Evolutionary conservation across 768 basidiomycete species (phyloP), one percentile per base, ranked within the genome.

Genomic region (Lactarius evosmus): DNA sequence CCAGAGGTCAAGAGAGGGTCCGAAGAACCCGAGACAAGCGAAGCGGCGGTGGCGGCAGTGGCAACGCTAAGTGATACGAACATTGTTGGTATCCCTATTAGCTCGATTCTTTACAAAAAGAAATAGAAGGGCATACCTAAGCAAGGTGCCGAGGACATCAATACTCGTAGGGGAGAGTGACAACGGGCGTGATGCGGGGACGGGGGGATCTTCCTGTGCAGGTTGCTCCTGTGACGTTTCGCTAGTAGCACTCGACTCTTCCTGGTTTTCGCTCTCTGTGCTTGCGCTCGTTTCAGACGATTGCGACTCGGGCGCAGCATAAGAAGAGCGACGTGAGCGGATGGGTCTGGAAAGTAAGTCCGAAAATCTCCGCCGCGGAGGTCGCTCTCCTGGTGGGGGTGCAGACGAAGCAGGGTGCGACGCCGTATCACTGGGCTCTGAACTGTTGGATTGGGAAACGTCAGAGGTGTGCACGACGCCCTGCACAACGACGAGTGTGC

Each of bases 41-140:
- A 93, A 8, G 89, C 90, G 1, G 92, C 91, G 1, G 91, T 93
- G n/a, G 92, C 92, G 11, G 92, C 89, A n/a, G 92, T 91, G 4
- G 92, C 92, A 34, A 93, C 92, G 69, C 92, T 90, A 66, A 55
- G 72, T 22, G 19, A 30, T 29, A 17, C 14, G 25, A 54, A 54
- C n/a, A 36, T 9, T 22, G 7, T 30, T n/a, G 14, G 9, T 68
- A 60, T 30, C n/a, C 14, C 22, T 40, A 30, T 34, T 30, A 58
- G 52, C 17, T 53, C 61, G 65, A 53, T 14, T 25, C 11, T 5
- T 36, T 17, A 55, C 32, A 16, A 19, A 16, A 61, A 55, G 36
- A 60, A 57, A 34, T 44, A 22, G 44, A 44, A 50, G 55, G 3
- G 75, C 81, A 54, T 70, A 89, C 90, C 90, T 92, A 34, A 93